These are phyloP conservation scores for Crucihimalaya himalaica DNA, from an alignment of 345 rosid species.

Conservation along the genomic window DNA sequence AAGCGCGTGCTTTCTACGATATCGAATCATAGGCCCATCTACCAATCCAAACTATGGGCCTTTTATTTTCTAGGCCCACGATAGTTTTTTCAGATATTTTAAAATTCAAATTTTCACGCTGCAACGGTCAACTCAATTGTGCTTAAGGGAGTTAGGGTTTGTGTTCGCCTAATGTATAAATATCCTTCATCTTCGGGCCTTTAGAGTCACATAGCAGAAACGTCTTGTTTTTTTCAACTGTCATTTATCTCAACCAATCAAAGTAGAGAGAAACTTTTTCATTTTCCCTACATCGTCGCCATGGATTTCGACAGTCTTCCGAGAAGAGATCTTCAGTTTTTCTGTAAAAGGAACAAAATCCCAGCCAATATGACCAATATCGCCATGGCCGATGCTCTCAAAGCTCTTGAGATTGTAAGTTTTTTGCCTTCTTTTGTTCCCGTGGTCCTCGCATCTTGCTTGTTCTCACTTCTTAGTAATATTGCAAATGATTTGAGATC, in stretches of 20 bases:
- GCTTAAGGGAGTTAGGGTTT: conserved; percentile 43
- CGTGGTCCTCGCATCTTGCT: neutral
- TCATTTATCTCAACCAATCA: conserved; percentile 22
- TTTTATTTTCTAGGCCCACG: conserved; percentile 17
- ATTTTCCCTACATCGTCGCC: neutral
- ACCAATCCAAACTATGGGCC: neutral
- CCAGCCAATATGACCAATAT: conserved; percentile 84
- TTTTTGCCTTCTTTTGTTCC: neutral
- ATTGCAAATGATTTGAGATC: neutral
- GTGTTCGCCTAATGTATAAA: conserved; percentile 20
- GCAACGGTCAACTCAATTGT: conserved; percentile 56
- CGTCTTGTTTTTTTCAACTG: conserved; percentile 35
- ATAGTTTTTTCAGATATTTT: conserved; percentile 16
- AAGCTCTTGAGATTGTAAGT: conserved; percentile 65
- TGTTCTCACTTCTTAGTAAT: neutral
- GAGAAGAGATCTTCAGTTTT: conserved; percentile 88
- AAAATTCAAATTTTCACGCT: conserved; percentile 48
- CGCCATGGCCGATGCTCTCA: conserved; percentile 93
- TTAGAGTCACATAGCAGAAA: conserved; percentile 27
- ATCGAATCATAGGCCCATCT: conserved; percentile 30
- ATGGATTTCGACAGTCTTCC: conserved; percentile 82
- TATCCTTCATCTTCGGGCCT: conserved; percentile 25
- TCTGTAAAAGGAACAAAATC: conserved; percentile 93
- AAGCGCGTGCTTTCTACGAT: conserved; percentile 43
- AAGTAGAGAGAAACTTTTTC: neutral